These are phyloP conservation scores for Microsporum canis DNA, from an alignment of 2,329 filamentous ascomycete species.

Conservation along the genomic window DNA sequence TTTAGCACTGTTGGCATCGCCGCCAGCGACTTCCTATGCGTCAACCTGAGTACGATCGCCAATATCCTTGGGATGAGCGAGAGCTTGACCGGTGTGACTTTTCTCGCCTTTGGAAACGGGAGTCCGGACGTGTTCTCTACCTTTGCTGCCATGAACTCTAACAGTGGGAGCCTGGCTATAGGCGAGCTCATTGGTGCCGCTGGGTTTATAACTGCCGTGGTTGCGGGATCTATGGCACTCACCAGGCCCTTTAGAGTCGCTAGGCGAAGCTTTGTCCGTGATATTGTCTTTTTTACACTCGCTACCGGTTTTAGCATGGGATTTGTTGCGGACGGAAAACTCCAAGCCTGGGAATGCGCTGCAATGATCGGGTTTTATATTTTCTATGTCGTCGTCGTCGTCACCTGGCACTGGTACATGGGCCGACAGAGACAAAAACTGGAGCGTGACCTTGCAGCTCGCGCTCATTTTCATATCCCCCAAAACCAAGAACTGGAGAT, in stretches of 20 bases:
- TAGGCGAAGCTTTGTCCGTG: conserved; percentile 77
- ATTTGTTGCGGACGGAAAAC: conserved; percentile 71
- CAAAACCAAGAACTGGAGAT: conserved; percentile 48
- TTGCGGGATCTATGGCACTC: conserved; percentile 92
- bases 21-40: conserved; percentile 95
- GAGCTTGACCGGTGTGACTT: conserved; percentile 90
- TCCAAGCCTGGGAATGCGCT: conserved; percentile 80
- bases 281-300: conserved; percentile 83
- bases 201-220: conserved; percentile 90
- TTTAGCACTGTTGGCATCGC: conserved; percentile 97
- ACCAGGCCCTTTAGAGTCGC: conserved; percentile 92
- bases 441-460: conserved; percentile 57
- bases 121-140: conserved; percentile 98
- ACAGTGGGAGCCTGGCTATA: conserved; percentile 92
- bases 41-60: conserved; percentile 90
- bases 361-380: conserved; percentile 84
- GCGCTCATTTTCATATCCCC: conserved; percentile 59
- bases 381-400: conserved; percentile 80
- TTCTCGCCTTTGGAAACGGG: conserved; percentile 92
- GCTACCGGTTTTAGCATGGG: conserved; percentile 78
- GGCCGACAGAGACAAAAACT: conserved; percentile 50
- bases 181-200: conserved; percentile 92
- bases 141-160: conserved; percentile 93
- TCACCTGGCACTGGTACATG: conserved; percentile 83
- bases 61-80: conserved; percentile 84